A percentile compares a stretch with the other conserved stretches of the same genome.
These are phyloP conservation scores for Colletotrichum caudatum DNA, from an alignment of 2,329 filamentous ascomycete species.

Conservation along the genomic window DNA sequence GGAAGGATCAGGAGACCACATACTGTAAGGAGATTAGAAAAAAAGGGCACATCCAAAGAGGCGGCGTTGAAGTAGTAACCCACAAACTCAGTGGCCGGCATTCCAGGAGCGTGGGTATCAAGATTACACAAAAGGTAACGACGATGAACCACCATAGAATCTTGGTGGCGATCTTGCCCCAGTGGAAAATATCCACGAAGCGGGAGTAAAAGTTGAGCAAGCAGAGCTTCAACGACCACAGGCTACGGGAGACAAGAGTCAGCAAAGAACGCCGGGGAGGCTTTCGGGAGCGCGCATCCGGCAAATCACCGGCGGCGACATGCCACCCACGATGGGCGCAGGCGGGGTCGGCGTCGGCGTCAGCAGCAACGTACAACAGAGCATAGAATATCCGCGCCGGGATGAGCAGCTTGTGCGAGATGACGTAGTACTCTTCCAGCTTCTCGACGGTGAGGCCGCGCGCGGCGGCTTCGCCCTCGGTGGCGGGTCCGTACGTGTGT, in stretches of 20 bases:
- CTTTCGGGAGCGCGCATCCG: not conserved
- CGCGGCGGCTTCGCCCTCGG: conserved; percentile 42
- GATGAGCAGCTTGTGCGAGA: conserved; percentile 47
- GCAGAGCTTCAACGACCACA: conserved; percentile 49
- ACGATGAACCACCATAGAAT: conserved; percentile 47
- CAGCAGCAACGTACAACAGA: conserved; percentile 45
- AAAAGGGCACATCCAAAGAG: accelerated
- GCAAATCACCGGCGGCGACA: not conserved
- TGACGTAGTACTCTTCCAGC: conserved; percentile 43
- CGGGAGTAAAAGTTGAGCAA: conserved; percentile 49
- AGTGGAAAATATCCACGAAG: conserved; percentile 45
- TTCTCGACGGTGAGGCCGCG: conserved; percentile 37
- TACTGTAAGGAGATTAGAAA: not conserved
- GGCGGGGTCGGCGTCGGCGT: too few species aligned
- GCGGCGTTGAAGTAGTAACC: not conserved
- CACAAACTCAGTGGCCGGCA: conserved; percentile 47
- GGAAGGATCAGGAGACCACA: conserved; percentile 30
- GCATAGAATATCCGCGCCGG: conserved; percentile 49
- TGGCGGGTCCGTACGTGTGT: conserved; percentile 42
- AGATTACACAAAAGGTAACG: conserved; percentile 46
- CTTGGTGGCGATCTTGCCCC: conserved; percentile 44
- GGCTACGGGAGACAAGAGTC: conserved; percentile 36
- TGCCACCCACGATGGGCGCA: not conserved
- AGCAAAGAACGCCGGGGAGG: not conserved
- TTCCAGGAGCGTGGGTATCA: conserved; percentile 47